Evolutionary conservation across 2,329 filamentous ascomycete species (phyloP).

Genomic region (Paramyrothecium roridum): DNA sequence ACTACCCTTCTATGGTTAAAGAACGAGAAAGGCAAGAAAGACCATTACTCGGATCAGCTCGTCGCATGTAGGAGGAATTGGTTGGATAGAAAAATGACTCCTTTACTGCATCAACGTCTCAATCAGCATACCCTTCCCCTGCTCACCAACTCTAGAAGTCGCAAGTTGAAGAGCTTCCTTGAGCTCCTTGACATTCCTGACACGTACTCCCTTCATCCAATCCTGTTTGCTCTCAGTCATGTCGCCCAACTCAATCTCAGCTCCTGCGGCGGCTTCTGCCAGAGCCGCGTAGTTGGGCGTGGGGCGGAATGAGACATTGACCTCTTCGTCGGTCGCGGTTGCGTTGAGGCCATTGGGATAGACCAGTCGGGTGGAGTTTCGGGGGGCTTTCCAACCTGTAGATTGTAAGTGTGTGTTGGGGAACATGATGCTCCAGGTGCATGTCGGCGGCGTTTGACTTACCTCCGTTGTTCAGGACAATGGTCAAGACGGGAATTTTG

Average conservation of each 20-base stretch:
- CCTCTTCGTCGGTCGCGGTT: constrained; percentile 7
- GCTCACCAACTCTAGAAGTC: neutral
- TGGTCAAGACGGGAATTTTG: constrained; percentile 42
- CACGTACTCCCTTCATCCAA: constrained; percentile 4
- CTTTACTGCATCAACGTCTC: constrained; percentile 1
- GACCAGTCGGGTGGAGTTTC: constrained; percentile 7
- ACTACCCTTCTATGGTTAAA: too few relatives aligned
- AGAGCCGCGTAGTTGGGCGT: constrained; percentile 7
- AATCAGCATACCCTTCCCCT: constrained; percentile 2
- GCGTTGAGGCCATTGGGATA: constrained; percentile 5
- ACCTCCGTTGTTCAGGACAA: constrained; percentile 48
- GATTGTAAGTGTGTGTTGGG: neutral
- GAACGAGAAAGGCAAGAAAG: too few relatives aligned
- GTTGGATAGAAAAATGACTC: too few relatives aligned
- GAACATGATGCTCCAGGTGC: neutral
- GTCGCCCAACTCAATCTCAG: neutral
- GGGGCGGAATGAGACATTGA: constrained; percentile 8
- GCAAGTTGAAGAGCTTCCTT: neutral
- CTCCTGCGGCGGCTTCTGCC: constrained; percentile 4
- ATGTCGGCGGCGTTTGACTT: neutral
- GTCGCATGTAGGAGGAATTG: too few relatives aligned
- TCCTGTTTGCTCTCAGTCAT: neutral
- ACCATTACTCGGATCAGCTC: too few relatives aligned
- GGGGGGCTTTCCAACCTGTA: constrained; percentile 10
- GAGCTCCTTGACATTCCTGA: neutral